Evolutionary conservation across 257 asterid genomes (phyloP).

Genomic region (Solanum tarijense): DNA sequence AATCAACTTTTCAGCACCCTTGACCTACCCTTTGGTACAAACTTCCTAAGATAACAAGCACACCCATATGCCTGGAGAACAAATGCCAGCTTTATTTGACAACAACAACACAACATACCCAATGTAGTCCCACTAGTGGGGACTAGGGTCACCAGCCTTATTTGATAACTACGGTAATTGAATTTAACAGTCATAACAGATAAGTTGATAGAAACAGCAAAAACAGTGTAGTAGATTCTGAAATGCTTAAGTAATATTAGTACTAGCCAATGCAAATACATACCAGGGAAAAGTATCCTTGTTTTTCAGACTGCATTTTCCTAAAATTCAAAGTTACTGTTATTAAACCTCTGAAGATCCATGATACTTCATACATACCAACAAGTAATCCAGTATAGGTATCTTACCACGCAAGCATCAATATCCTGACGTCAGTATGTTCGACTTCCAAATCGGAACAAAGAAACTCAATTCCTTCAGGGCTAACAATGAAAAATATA

Average conservation of each 20-base stretch:
- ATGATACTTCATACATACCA: background rate
- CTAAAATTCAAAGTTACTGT: slow-evolving; percentile 22
- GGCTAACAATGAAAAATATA: slow-evolving; percentile 31
- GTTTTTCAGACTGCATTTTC: slow-evolving; percentile 93
- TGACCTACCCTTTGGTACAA: background rate
- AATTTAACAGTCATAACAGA: background rate
- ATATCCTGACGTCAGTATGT: slow-evolving; percentile 65
- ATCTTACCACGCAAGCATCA: slow-evolving; percentile 83
- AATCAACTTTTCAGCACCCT: background rate
- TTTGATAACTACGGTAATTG: background rate
- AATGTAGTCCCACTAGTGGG: background rate
- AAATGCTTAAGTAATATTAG: background rate
- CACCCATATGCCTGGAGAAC: background rate
- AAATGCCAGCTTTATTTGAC: background rate
- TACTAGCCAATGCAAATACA: slow-evolving; percentile 1
- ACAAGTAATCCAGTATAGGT: background rate
- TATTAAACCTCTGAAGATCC: slow-evolving; percentile 3
- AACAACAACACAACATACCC: background rate
- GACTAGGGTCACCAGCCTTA: background rate
- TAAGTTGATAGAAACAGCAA: background rate
- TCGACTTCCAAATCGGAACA: slow-evolving; percentile 81
- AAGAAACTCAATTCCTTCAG: slow-evolving; percentile 71
- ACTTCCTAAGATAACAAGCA: background rate
- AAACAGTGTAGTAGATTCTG: background rate
- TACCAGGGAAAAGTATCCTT: slow-evolving; percentile 79